Base-by-base conservation (phyloP, 2,329 filamentous ascomycete species). In the Phoma sp. region DNA sequence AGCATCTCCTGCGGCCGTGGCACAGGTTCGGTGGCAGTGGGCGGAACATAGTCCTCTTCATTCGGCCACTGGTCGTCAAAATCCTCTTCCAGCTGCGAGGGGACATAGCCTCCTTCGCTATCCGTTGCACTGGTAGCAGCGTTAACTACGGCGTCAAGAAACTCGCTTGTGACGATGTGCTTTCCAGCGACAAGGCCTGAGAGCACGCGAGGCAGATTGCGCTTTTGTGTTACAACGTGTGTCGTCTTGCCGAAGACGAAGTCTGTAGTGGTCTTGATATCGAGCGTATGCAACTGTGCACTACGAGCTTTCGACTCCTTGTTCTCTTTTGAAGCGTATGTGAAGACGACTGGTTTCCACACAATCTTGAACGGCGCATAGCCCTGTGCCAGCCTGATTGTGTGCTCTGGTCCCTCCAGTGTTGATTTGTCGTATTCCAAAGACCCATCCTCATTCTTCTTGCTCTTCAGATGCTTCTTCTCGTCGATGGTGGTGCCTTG, bases 131-230 rank as follows among this genome's bases (percentile, higher is more conserved):
- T 51, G 10, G 79, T 81, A 1, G 87, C 83, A 6, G 84, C 88
- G 37, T 83, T 79, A 0, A 87, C 80, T 0, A 98, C 77, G 0
- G 89, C 88, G 59, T 92, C 86, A 13, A 96, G 80, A 63, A 90
- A 98, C 0, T 84, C 79, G 32, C 84, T 82, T 3, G 85, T 85
- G 10, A 98, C 92, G 37, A 98, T 88, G 63, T 87, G 85, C 73
- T 84, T 89, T 13, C 85, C 92, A 66, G 92, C 90, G 33, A 97
- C 88, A 9, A 99, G 80, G 2, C 91, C 94, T 70, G 96, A 92
- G 2, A 99, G 81, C 0, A 91, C 91, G 62, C 92, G 92, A 0
- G 93, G 85, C 0, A 92, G 94, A 73, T 98, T 99, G 43, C 95
- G 85, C 76, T 96, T 97, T 73, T 87, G 90, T 7, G 91, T 88